Conservation (phyloP, 768 basidiomycete genomes). For the Panus rudis region DNA sequence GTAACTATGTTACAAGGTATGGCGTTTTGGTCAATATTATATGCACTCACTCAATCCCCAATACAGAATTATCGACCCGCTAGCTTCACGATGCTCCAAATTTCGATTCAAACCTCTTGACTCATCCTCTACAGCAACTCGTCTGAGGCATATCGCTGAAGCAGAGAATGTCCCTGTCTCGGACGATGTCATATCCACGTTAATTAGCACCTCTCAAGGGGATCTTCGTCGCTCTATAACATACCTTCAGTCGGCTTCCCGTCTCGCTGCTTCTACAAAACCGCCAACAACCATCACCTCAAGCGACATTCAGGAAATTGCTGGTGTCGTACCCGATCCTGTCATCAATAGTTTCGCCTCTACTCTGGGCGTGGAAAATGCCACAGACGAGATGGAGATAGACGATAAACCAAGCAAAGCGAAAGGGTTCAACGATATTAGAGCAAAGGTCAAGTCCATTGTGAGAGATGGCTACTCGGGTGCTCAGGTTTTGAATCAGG, state of each 20-base stretch:
- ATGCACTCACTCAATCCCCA: neutral
- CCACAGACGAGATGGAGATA: slow-evolving; percentile 40
- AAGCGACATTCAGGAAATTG: slow-evolving; percentile 89
- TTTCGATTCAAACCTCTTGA: slow-evolving; percentile 96
- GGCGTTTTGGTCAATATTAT: slow-evolving; percentile 13
- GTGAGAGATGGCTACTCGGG: slow-evolving; percentile 91
- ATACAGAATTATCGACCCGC: slow-evolving; percentile 90
- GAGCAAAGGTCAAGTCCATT: slow-evolving; percentile 64
- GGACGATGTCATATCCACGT: slow-evolving; percentile 54
- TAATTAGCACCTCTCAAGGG: slow-evolving; percentile 78
- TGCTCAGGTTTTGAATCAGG: slow-evolving; percentile 83
- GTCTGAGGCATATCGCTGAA: slow-evolving; percentile 75
- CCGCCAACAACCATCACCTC: slow-evolving; percentile 73
- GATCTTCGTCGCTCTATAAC: slow-evolving; percentile 97
- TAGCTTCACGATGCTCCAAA: slow-evolving; percentile 98
- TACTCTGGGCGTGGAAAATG: slow-evolving; percentile 55
- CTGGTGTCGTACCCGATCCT: slow-evolving; percentile 81
- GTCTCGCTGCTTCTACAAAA: slow-evolving; percentile 67
- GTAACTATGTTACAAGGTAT: slow-evolving; percentile 97
- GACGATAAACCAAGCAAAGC: slow-evolving; percentile 31
- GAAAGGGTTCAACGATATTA: slow-evolving; percentile 53
- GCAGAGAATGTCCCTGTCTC: slow-evolving; percentile 61
- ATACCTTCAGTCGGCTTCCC: slow-evolving; percentile 91
- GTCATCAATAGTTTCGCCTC: slow-evolving; percentile 65
- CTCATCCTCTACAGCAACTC: slow-evolving; percentile 59